A percentile compares a stretch with the other conserved stretches of the same genome.
phyloP scores from a whole-genome alignment of 352 stramenopile genomes.

The Phytophthora sp. region DNA sequence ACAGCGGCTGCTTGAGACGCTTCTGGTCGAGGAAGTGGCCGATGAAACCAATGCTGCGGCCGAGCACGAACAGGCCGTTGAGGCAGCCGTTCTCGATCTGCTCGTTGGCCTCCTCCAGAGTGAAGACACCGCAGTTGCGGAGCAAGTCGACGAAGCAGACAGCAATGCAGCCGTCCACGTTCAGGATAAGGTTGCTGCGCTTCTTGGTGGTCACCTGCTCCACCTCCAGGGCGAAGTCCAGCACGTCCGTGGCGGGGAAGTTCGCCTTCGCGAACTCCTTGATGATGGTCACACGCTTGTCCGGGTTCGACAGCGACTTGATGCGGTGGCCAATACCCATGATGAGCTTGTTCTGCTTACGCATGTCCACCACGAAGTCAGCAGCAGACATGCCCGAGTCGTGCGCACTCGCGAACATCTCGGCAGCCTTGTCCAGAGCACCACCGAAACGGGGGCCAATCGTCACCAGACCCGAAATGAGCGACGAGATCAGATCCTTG shows the following conservation, averaged over 20 bases:
- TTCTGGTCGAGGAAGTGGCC: conserved; percentile 98
- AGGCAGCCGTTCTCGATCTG: conserved; percentile 95
- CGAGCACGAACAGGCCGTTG: conserved; percentile 94
- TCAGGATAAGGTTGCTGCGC: conserved; percentile 97
- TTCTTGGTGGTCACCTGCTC: conserved; percentile 98
- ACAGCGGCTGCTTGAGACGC: conserved; percentile 97
- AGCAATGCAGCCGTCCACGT: conserved; percentile 97
- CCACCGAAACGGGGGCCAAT: conserved; percentile 97
- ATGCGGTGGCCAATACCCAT: conserved; percentile 98
- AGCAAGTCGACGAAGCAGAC: conserved; percentile 98
- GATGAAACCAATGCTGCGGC: conserved; percentile 91
- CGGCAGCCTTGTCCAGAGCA: conserved; percentile 94
- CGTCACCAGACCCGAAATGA: conserved; percentile 96
- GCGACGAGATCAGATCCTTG: conserved; percentile 97
- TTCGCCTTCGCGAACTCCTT: conserved; percentile 95
- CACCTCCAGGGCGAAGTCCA: conserved; percentile 96
- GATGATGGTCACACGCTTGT: conserved; percentile 97
- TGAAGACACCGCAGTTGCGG: conserved; percentile 91
- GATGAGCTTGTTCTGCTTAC: conserved; percentile 95
- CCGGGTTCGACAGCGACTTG: conserved; percentile 95
- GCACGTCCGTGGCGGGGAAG: conserved; percentile 93
- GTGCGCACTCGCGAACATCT: conserved; percentile 92
- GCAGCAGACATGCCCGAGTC: conserved; percentile 88
- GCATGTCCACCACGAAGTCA: conserved; percentile 96
- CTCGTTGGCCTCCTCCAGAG: conserved; percentile 92